phyloP scores from a whole-genome alignment of 2,329 filamentous ascomycete species.

The Penicillium sp. region DNA sequence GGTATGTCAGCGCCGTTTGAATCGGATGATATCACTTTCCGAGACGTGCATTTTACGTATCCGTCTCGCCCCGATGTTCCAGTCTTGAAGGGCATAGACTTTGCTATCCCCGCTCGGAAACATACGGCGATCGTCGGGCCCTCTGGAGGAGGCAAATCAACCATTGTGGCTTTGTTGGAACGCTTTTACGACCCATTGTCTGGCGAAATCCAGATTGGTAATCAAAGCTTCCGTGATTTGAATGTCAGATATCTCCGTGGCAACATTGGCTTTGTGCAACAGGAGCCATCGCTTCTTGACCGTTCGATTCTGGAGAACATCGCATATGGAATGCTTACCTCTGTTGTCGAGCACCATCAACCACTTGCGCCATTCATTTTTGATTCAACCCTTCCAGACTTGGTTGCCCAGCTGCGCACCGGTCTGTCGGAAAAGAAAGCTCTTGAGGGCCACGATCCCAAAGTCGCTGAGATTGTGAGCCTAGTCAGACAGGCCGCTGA shows the following conservation, averaged over 20 bases:
- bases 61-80: conserved; percentile 39
- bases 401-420: conserved; percentile 16
- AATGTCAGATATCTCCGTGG: conserved; percentile 40
- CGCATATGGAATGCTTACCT: conserved; percentile 58
- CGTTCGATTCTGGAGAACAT: conserved; percentile 58
- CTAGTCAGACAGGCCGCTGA: neutral
- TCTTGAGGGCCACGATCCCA: neutral
- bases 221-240: conserved; percentile 29
- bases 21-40: conserved; percentile 30
- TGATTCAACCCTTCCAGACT: conserved; percentile 27
- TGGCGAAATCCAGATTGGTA: conserved; percentile 34
- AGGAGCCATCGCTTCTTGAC: conserved; percentile 54
- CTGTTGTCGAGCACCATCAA: conserved; percentile 33
- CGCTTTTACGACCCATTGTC: conserved; percentile 40
- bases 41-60: conserved; percentile 40
- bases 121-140: conserved; percentile 52
- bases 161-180: conserved; percentile 40
- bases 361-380: conserved; percentile 27
- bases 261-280: conserved; percentile 48
- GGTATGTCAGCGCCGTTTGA: conserved; percentile 23
- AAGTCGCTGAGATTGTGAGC: neutral
- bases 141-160: conserved; percentile 57
- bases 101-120: conserved; percentile 36
- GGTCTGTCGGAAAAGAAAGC: neutral
- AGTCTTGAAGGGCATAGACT: conserved; percentile 35